These are phyloP conservation scores for Kickxella alabastrina DNA, from an alignment of 192 early-diverging fungal species.

Conservation along the genomic window DNA sequence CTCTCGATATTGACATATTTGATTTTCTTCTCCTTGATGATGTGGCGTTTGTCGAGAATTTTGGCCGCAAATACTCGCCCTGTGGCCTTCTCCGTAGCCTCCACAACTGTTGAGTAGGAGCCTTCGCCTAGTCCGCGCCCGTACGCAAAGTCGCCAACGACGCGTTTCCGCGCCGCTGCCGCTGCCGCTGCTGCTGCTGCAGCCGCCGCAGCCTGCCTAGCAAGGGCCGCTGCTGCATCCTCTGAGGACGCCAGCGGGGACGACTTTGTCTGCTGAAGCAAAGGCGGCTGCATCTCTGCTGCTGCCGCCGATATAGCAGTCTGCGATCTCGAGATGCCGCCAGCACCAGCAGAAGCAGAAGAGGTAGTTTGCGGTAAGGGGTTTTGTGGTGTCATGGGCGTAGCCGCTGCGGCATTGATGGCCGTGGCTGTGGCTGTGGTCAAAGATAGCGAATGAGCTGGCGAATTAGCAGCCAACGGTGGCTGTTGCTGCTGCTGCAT, in stretches of 20 bases:
- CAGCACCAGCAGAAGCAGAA: not conserved
- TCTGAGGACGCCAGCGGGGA: not conserved
- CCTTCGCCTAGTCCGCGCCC: constrained; percentile 87
- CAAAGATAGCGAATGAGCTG: too few species aligned
- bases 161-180: constrained; percentile 57
- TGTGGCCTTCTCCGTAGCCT: constrained; percentile 69
- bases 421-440: constrained; percentile 30
- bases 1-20: constrained; percentile 96
- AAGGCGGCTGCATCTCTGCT: not conserved
- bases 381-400: too few species aligned
- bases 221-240: not conserved
- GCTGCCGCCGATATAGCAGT: not conserved
- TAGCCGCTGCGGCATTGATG: constrained; percentile 2
- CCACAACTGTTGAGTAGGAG: constrained; percentile 89
- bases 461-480: too few species aligned
- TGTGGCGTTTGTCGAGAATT: constrained; percentile 80
- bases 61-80: constrained; percentile 82
- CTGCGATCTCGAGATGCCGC: too few species aligned
- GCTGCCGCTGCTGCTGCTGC: constrained; percentile 14
- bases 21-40: constrained; percentile 93
- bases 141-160: constrained; percentile 80
- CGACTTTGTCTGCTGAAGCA: not conserved
- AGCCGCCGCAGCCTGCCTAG: not conserved
- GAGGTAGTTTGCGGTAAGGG: too few species aligned
- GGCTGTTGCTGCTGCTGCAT: too few species aligned